These are phyloP conservation scores for Diutina ranongensis DNA, from an alignment of 1,139 yeast genomes.

Conservation along the genomic window DNA sequence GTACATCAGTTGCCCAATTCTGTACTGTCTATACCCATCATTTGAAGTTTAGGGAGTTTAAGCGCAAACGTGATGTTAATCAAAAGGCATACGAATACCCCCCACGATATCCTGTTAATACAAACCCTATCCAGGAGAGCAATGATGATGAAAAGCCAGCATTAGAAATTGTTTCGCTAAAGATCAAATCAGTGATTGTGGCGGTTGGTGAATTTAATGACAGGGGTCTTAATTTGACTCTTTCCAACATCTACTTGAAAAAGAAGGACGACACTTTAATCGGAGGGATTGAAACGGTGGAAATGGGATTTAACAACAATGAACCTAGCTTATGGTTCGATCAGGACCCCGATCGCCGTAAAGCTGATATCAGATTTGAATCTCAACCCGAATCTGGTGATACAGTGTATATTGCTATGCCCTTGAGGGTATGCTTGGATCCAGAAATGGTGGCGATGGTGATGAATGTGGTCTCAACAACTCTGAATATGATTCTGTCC, in stretches of 20 bases:
- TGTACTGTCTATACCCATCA: slow-evolving; percentile 3
- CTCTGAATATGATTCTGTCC: not conserved
- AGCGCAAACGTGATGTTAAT: slow-evolving; percentile 1
- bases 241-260: slow-evolving; percentile 24
- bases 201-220: not conserved
- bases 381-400: slow-evolving; percentile 13
- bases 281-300: slow-evolving; percentile 35
- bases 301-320: slow-evolving; percentile 12
- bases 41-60: slow-evolving; percentile 1
- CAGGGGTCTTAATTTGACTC: slow-evolving; percentile 11
- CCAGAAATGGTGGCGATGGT: not conserved
- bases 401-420: slow-evolving; percentile 36
- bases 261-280: slow-evolving; percentile 29
- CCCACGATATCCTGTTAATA: not conserved
- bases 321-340: slow-evolving; percentile 10
- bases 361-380: slow-evolving; percentile 45
- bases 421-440: slow-evolving; percentile 12
- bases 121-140: not conserved
- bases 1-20: not conserved
- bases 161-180: not conserved
- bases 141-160: not conserved
- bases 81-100: slow-evolving; percentile 3
- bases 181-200: not conserved
- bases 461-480: not conserved
- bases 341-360: slow-evolving; percentile 9